These are phyloP conservation scores for Apiospora koreana DNA, from an alignment of 2,329 filamentous ascomycete genomes.

Conservation along the genomic window DNA sequence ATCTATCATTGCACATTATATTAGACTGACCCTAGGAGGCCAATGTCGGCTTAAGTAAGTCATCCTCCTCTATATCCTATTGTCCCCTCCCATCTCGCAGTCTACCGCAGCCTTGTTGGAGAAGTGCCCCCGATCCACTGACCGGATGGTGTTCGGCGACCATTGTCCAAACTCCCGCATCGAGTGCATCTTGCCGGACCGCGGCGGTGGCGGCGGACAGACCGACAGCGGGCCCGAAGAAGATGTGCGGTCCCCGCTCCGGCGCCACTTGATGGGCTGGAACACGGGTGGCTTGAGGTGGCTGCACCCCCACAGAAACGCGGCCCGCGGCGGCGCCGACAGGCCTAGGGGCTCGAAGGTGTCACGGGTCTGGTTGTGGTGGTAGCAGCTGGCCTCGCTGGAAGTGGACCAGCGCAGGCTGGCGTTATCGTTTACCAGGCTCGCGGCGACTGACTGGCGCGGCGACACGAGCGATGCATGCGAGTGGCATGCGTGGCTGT, in stretches of 20 bases:
- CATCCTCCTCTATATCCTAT: background rate
- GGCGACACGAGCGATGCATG: background rate
- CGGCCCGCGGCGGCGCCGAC: background rate
- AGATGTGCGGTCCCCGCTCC: background rate
- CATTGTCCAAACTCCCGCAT: background rate
- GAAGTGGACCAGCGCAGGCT: background rate
- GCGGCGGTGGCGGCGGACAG: background rate
- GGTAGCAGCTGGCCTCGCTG: background rate
- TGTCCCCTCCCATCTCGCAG: background rate
- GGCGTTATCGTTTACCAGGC: background rate
- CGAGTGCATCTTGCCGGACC: background rate
- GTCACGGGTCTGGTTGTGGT: background rate
- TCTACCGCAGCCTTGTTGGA: background rate
- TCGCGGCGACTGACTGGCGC: background rate
- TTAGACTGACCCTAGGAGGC: background rate
- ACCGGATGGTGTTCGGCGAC: background rate
- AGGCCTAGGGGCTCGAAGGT: background rate
- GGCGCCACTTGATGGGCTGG: conserved; percentile 2
- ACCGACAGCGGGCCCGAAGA: background rate
- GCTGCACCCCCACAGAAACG: background rate
- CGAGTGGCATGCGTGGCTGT: background rate
- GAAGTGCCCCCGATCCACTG: background rate
- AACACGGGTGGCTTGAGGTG: background rate
- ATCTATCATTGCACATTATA: background rate
- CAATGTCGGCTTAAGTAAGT: background rate